Conservation (phyloP, 2,329 filamentous ascomycete species). For the Neophaeococcomyces mojaviensis region DNA sequence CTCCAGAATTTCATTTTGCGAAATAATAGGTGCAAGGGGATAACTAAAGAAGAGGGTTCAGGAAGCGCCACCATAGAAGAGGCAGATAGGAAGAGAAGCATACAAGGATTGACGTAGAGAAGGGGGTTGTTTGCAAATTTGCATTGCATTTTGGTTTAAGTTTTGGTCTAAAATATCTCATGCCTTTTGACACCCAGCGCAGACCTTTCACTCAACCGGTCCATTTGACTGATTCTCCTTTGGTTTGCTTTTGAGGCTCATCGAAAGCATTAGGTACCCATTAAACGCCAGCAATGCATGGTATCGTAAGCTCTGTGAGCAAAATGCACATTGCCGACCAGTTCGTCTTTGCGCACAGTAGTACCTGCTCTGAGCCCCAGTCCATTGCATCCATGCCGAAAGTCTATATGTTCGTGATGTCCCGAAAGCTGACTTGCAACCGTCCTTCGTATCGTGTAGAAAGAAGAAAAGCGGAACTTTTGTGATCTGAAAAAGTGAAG, state of each 20-base stretch:
- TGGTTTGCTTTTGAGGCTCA: slow-evolving; percentile 11
- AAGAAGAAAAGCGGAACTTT: slow-evolving; percentile 22
- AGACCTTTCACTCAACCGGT: slow-evolving; percentile 17
- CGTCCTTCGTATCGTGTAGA: slow-evolving; percentile 12
- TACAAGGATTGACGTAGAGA: too few relatives aligned
- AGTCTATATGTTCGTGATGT: slow-evolving; percentile 23
- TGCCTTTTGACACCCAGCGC: slow-evolving; percentile 16
- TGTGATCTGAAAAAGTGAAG: slow-evolving; percentile 15
- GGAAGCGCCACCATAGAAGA: too few relatives aligned
- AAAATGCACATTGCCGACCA: slow-evolving; percentile 6
- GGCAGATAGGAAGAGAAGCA: too few relatives aligned
- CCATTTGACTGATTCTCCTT: not conserved
- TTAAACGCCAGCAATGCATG: slow-evolving; percentile 8
- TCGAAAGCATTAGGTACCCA: slow-evolving; percentile 11
- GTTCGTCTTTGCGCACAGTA: slow-evolving; percentile 9
- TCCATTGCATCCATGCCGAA: slow-evolving; percentile 19
- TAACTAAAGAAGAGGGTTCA: too few relatives aligned
- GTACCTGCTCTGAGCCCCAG: slow-evolving; percentile 9
- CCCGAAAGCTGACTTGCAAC: slow-evolving; percentile 12
- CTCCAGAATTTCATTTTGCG: too few relatives aligned
- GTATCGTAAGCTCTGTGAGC: slow-evolving; percentile 1
- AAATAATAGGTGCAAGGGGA: too few relatives aligned
- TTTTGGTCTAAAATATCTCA: too few relatives aligned
- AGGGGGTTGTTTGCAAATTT: too few relatives aligned
- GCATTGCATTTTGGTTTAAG: too few relatives aligned